Percentiles rank a stretch among this genome's conserved stretches.
Conservation (phyloP, 1,139 yeast genomes). For the Dujonia santamariae region DNA sequence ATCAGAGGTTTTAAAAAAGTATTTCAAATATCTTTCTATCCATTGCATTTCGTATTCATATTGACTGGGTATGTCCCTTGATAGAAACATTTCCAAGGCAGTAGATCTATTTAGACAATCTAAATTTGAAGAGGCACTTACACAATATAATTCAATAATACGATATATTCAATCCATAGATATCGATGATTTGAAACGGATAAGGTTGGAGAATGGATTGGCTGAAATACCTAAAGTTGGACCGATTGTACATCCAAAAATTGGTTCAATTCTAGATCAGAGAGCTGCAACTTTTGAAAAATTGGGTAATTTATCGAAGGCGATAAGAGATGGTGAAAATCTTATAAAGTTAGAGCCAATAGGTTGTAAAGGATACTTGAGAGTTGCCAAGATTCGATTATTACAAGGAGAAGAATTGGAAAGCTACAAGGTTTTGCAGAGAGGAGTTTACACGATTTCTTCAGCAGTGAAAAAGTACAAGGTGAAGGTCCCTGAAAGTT, state of each 20-base stretch:
- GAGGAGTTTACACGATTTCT: slow-evolving; percentile 37
- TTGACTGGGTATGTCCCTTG: slow-evolving; percentile 4
- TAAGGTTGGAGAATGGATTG: slow-evolving; percentile 6
- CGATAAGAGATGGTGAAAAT: slow-evolving; percentile 44
- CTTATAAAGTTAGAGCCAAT: slow-evolving; percentile 49
- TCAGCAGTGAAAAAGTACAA: slow-evolving; percentile 22
- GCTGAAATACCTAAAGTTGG: slow-evolving; percentile 25
- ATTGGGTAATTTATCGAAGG: slow-evolving; percentile 33
- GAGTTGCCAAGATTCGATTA: slow-evolving; percentile 47
- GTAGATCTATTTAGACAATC: slow-evolving; percentile 4
- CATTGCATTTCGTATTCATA: no score
- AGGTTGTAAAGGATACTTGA: slow-evolving; percentile 57
- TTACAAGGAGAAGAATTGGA: slow-evolving; percentile 27
- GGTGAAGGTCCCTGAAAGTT: slow-evolving; percentile 24
- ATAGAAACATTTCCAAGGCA: slow-evolving; percentile 1
- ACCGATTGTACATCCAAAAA: slow-evolving; percentile 22
- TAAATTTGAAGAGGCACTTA: slow-evolving; percentile 7
- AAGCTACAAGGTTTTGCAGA: slow-evolving; percentile 42
- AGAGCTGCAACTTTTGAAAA: slow-evolving; percentile 62
- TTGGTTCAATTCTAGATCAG: slow-evolving; percentile 38
- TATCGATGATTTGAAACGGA: slow-evolving; percentile 1
- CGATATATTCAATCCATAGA: slow-evolving; percentile 2
- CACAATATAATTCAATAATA: slow-evolving; percentile 3
- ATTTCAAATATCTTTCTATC: no score
- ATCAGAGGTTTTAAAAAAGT: no score